Conservation (phyloP, 441 rosid genomes). For the Lepidium campestre region DNA sequence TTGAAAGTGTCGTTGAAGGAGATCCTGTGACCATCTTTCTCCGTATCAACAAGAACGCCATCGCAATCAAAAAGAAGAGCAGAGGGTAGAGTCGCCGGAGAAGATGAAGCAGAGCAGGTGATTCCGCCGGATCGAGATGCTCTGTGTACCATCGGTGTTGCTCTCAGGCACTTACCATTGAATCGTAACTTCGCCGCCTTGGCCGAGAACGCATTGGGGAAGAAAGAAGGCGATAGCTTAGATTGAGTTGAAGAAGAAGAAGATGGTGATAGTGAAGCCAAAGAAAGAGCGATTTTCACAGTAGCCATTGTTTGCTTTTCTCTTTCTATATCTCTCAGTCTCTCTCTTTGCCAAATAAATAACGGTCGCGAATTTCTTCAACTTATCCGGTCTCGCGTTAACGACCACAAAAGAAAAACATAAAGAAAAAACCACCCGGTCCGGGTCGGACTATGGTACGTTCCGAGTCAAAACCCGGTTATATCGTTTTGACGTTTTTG, state of each 20-base stretch:
- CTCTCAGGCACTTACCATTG: constrained; percentile 12
- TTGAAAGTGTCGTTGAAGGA: constrained; percentile 90
- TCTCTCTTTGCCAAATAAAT: constrained; percentile 1
- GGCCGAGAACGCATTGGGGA: constrained; percentile 1
- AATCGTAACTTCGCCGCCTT: neutral
- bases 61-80: constrained; percentile 93
- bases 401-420: constrained; percentile 18
- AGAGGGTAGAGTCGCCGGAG: constrained; percentile 53
- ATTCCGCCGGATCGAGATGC: constrained; percentile 11
- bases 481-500: neutral
- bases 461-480: neutral
- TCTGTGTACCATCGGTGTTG: neutral
- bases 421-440: neutral
- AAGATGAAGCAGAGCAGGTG: constrained; percentile 39
- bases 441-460: neutral
- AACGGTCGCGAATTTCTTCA: constrained; percentile 20
- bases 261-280: constrained; percentile 1
- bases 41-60: constrained; percentile 94
- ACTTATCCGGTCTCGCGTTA: constrained; percentile 23
- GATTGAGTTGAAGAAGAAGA: constrained; percentile 2
- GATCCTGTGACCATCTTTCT: constrained; percentile 90
- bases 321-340: neutral
- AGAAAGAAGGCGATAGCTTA: constrained; percentile 6
- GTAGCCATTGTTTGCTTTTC: constrained; percentile 22
- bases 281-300: constrained; percentile 11